These are phyloP conservation scores for Geranium brycei DNA, from an alignment of 345 rosid species.

Conservation along the genomic window DNA sequence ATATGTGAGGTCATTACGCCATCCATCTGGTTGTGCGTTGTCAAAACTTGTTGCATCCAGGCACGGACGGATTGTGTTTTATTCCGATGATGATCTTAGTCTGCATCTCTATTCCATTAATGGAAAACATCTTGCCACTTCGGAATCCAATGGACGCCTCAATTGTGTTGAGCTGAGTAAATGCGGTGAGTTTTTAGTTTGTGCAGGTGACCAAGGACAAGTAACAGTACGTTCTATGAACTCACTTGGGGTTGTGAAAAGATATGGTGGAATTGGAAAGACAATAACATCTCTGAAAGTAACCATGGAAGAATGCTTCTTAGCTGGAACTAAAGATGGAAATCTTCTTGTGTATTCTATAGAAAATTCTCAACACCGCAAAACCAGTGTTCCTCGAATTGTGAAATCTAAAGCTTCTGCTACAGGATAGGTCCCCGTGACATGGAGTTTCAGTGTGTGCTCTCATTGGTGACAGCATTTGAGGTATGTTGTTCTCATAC, in stretches of 20 bases:
- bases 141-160: constrained; percentile 86
- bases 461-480: too few relatives aligned
- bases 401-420: constrained; percentile 35
- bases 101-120: constrained; percentile 79
- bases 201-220: constrained; percentile 95
- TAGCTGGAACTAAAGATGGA: constrained; percentile 96
- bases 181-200: constrained; percentile 84
- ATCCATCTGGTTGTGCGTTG: constrained; percentile 75
- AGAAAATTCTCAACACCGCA: constrained; percentile 66
- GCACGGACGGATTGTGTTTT: constrained; percentile 67
- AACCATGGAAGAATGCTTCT: constrained; percentile 82
- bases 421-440: constrained; percentile 18
- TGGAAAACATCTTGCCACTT: constrained; percentile 80
- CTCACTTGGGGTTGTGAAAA: constrained; percentile 65
- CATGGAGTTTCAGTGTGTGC: too few relatives aligned
- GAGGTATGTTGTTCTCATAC: too few relatives aligned
- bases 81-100: constrained; percentile 85
- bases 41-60: constrained; percentile 78
- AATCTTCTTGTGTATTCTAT: constrained; percentile 79
- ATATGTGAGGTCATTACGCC: constrained; percentile 71
- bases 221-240: constrained; percentile 82
- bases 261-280: constrained; percentile 71
- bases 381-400: constrained; percentile 30
- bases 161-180: constrained; percentile 75
- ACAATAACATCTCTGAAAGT: constrained; percentile 63